A percentile compares a stretch with the other conserved stretches of the same genome.
These are phyloP conservation scores for Akanthomyces lecanii DNA, from an alignment of 2,329 filamentous ascomycete genomes.

Conservation along the genomic window DNA sequence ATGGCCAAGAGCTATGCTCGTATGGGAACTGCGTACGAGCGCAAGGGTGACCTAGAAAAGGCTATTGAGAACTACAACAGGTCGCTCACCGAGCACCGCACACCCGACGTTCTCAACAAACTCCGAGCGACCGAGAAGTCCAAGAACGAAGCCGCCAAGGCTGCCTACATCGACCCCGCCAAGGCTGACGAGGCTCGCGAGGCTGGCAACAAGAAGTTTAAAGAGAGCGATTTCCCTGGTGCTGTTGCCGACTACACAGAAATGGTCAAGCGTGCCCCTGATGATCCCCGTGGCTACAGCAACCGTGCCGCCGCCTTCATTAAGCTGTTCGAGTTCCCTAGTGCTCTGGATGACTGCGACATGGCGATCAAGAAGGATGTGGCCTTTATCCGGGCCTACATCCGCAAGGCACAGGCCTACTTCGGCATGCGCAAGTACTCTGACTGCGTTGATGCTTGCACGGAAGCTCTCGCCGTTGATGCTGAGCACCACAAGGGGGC, in stretches of 20 bases:
- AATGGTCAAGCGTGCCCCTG: conserved; percentile 92
- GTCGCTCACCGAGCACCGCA: conserved; percentile 94
- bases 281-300: conserved; percentile 91
- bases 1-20: conserved; percentile 98
- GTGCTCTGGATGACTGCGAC: conserved; percentile 88
- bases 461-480: conserved; percentile 75
- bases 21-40: conserved; percentile 92
- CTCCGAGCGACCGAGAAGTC: conserved; percentile 85
- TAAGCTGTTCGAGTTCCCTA: conserved; percentile 94
- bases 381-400: conserved; percentile 91
- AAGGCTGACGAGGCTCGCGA: conserved; percentile 96
- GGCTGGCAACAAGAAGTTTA: conserved; percentile 94
- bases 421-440: conserved; percentile 98
- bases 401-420: conserved; percentile 92
- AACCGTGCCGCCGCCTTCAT: conserved; percentile 96
- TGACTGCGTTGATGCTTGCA: conserved; percentile 85
- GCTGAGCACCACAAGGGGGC: conserved; percentile 62
- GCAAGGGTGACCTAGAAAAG: conserved; percentile 70
- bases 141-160: conserved; percentile 70
- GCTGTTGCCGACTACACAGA: conserved; percentile 92
- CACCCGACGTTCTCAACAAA: conserved; percentile 88
- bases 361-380: conserved; percentile 85
- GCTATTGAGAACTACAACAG: conserved; percentile 90
- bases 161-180: conserved; percentile 80
- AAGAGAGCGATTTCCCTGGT: conserved; percentile 90